Base-by-base conservation (phyloP, 2,329 filamentous ascomycete genomes). In the Diatrype stigma region DNA sequence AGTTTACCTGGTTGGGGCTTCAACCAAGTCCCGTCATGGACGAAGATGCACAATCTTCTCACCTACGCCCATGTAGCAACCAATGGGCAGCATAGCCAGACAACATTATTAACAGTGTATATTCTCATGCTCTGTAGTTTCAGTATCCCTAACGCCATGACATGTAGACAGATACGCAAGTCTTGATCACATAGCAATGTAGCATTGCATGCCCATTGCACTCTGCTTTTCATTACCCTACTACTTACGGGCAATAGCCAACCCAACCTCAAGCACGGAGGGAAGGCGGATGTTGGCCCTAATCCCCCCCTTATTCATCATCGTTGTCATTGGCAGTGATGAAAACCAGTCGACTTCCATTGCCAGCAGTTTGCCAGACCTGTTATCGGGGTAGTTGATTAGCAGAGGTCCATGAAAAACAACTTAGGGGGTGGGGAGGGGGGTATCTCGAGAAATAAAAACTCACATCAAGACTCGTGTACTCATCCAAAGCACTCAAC, bases 381-480 rank as follows among this genome's bases (percentile, higher is more conserved):
- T 91, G 48, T 56, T 47, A 8, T 16, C 35, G 30, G 30, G 30
- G 30, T 34, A 34, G 30, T 6, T 42, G 17, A n/a, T 42, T 42
- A 42, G 37, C 19, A 42, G 6, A n/a, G 6, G 17, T 12, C 8
- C n/a, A 42, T 22, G 32, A 23, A 17, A 6, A 8, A 14, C 14
- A 28, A 42, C 3, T 12, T 38, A 34, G 46, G 2, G 23, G 38
- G 35, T 46, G 47, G 22, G 47, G 8, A 45, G 22, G n/a, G 19
- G 40, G 26, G 46, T 22, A 42, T 17, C 2, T 7, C 26, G 2
- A 45, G 2, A 17, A 7, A 22, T 30, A 19, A 8, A n/a, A 14
- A 86, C 92, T 90, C 77, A 97, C 94, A 76, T 96, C 89, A 54
- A 96, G 74, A 58, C 82, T 77, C 2, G 89, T 86, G 71, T 99